Percentiles rank a stretch among this genome's conserved stretches.
Conservation (phyloP, 768 basidiomycete species). For the Pholiota molesta region DNA sequence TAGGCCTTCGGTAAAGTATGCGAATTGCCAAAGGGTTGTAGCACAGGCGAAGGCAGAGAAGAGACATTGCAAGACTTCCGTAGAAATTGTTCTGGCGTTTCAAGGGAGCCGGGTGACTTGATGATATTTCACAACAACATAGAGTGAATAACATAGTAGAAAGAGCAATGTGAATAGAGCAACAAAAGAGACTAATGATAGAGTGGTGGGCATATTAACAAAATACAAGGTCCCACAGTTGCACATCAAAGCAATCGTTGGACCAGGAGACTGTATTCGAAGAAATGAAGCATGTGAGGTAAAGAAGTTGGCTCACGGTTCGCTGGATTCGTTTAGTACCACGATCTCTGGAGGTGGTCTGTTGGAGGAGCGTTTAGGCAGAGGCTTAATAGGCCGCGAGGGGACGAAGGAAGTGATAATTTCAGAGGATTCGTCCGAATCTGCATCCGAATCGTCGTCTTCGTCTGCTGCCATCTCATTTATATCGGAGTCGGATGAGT, state of each 20-base stretch:
- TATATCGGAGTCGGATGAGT: constrained; percentile 26
- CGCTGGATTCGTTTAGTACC: constrained; percentile 30
- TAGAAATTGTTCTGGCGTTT: not conserved
- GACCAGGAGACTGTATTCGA: not conserved
- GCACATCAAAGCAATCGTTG: not conserved
- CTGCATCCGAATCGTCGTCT: constrained; percentile 35
- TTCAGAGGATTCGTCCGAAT: constrained; percentile 37
- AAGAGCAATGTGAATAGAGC: not conserved
- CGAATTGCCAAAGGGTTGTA: too few relatives aligned
- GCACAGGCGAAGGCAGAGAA: too few relatives aligned
- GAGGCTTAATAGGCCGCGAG: constrained; percentile 46
- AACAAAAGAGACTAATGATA: not conserved
- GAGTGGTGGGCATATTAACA: not conserved
- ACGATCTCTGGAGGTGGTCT: constrained; percentile 30
- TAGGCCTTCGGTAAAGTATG: too few relatives aligned
- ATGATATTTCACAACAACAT: constrained; percentile 1
- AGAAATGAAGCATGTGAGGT: not conserved
- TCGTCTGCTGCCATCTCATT: constrained; percentile 19
- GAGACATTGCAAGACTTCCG: not conserved
- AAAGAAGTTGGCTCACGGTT: constrained; percentile 1
- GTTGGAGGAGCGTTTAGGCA: constrained; percentile 41
- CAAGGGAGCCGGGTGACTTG: not conserved
- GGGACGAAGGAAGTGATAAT: constrained; percentile 45
- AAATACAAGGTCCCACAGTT: not conserved
- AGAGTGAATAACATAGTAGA: not conserved